Conservation (phyloP, 305 asterid genomes). For the Solanum hybrid region DNA sequence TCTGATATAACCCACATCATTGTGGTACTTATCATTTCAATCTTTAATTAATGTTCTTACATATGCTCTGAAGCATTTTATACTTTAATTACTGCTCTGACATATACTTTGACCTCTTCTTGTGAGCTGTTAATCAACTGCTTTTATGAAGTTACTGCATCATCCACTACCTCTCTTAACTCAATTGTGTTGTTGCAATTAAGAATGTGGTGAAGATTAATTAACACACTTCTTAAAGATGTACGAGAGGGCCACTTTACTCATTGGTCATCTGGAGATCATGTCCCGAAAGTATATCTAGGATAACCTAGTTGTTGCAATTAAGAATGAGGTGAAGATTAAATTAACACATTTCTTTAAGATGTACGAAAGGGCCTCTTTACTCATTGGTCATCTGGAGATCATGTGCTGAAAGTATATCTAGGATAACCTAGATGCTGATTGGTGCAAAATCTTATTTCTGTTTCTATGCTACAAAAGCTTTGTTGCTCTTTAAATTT, state of each 20-base stretch:
- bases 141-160: not conserved
- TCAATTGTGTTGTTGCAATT: not conserved
- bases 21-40: constrained; percentile 58
- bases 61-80: constrained; percentile 7
- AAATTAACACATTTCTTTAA: not conserved
- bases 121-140: not conserved
- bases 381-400: not conserved
- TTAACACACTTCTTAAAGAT: not conserved
- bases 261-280: not conserved
- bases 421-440: not conserved
- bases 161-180: not conserved
- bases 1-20: constrained; percentile 77
- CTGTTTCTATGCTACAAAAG: not conserved
- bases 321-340: not conserved
- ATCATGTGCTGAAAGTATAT: not conserved
- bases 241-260: not conserved
- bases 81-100: not conserved
- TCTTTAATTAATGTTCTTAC: not conserved
- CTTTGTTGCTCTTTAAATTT: not conserved
- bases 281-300: not conserved
- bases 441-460: not conserved
- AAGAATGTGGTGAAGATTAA: not conserved
- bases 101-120: not conserved
- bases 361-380: not conserved
- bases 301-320: not conserved